phyloP scores from a whole-genome alignment of 2,329 filamentous ascomycete genomes.

The Aspergillus nomiae region DNA sequence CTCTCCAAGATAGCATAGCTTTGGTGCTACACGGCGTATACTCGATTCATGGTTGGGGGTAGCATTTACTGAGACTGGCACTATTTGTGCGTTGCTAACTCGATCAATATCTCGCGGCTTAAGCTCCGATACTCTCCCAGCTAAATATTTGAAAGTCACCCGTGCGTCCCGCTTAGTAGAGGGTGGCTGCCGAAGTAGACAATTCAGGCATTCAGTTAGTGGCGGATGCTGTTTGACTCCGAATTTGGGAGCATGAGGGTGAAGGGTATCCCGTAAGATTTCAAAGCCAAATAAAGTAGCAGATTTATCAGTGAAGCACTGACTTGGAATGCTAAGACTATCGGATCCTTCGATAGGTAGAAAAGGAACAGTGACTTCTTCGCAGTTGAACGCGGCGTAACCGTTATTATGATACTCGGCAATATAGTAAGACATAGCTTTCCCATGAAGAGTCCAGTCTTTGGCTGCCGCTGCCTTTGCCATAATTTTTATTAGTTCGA shows the following conservation, averaged over 20 bases:
- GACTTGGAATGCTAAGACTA: constrained; percentile 68
- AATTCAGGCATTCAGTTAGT: constrained; percentile 73
- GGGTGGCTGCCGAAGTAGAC: constrained; percentile 72
- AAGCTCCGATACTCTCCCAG: constrained; percentile 74
- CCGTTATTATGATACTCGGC: constrained; percentile 75
- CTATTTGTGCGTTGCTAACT: constrained; percentile 67
- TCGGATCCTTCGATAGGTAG: constrained; percentile 71
- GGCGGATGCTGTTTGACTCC: constrained; percentile 82
- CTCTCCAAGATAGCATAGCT: constrained; percentile 76
- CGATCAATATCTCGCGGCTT: constrained; percentile 61
- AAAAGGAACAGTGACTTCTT: constrained; percentile 59
- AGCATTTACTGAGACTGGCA: constrained; percentile 60
- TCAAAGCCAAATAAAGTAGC: constrained; percentile 78
- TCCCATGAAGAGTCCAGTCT: constrained; percentile 60
- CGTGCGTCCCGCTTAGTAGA: constrained; percentile 66
- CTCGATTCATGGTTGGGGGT: constrained; percentile 45
- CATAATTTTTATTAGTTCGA: constrained; percentile 79
- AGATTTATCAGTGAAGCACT: constrained; percentile 80
- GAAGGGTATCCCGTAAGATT: constrained; percentile 74
- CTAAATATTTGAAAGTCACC: constrained; percentile 79
- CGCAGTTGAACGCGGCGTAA: constrained; percentile 68
- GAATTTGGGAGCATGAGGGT: constrained; percentile 79
- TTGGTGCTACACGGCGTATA: constrained; percentile 65
- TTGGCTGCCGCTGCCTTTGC: constrained; percentile 58
- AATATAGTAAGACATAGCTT: constrained; percentile 79